Percentiles rank a stretch among this genome's conserved stretches.
Conservation (phyloP, 2,329 filamentous ascomycete genomes). For the Alternaria metachromatica region DNA sequence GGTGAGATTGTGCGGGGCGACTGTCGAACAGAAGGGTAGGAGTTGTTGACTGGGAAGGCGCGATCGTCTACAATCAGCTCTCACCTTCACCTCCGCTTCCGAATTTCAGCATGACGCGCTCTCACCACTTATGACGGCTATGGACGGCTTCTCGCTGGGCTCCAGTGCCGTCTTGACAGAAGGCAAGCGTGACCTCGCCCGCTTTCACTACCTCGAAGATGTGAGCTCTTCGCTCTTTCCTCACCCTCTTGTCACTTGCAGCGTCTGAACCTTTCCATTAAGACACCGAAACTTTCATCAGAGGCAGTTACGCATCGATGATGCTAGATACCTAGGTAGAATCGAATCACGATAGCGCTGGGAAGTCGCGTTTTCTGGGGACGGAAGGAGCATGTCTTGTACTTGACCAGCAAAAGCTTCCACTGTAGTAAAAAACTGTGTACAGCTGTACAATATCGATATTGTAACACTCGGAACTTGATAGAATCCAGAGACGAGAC, state of each 20-base stretch:
- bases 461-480: not conserved
- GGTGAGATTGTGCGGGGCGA: not conserved
- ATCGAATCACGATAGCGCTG: not conserved
- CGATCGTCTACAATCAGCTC: not conserved
- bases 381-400: too few relatives aligned
- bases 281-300: too few relatives aligned
- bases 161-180: not conserved
- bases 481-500: not conserved
- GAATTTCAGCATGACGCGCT: not conserved
- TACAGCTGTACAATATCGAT: not conserved
- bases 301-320: too few relatives aligned
- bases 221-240: not conserved
- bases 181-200: not conserved
- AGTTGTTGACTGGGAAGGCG: not conserved
- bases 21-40: not conserved
- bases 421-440: not conserved
- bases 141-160: not conserved
- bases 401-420: not conserved
- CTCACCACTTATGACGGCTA: not conserved
- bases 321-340: too few relatives aligned
- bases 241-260: too few relatives aligned
- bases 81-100: slow-evolving; percentile 2
- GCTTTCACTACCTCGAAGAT: not conserved
- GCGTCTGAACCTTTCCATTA: too few relatives aligned
- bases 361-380: not conserved